phyloP scores from a whole-genome alignment of 1,139 yeast species.

The Nakaseomyces delphensis region DNA sequence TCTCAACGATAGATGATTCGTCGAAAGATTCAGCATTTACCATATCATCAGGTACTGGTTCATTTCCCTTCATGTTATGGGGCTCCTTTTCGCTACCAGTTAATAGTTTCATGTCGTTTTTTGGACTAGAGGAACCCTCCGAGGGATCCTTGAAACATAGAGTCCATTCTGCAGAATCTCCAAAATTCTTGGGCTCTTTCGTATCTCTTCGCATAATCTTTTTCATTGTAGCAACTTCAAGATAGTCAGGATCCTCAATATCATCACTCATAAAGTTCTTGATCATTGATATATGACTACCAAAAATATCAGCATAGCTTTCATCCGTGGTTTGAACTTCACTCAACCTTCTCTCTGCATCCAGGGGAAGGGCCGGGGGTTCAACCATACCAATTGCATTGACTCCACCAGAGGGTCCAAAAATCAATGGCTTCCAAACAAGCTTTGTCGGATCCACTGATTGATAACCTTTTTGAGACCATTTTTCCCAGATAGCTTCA shows the following conservation, averaged over 20 bases:
- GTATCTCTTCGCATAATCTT: conserved; percentile 11
- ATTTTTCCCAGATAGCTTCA: conserved; percentile 38
- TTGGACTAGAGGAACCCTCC: background rate
- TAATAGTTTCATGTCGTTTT: background rate
- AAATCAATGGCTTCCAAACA: conserved; percentile 75
- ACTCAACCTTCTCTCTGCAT: conserved; percentile 11
- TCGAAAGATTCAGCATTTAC: conserved; percentile 6
- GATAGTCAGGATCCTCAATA: conserved; percentile 49
- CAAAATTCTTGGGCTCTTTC: conserved; percentile 10
- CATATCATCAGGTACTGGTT: conserved; percentile 10
- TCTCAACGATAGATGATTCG: background rate
- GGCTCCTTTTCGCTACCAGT: too few relatives aligned
- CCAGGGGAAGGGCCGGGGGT: conserved; percentile 16
- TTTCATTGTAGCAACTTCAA: conserved; percentile 33
- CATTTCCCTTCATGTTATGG: conserved; percentile 11
- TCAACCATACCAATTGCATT: conserved; percentile 34
- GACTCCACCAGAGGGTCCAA: conserved; percentile 78
- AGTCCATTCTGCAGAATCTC: conserved; percentile 15
- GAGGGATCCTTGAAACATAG: conserved; percentile 16
- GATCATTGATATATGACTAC: conserved; percentile 47
- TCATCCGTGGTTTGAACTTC: conserved; percentile 13
- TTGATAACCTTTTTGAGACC: conserved; percentile 51
- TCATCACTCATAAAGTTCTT: conserved; percentile 56
- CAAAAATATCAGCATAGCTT: conserved; percentile 29
- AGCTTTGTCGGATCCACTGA: conserved; percentile 44